Evolutionary conservation across 805 yeast species (phyloP), one percentile per base, ranked within the genome.

Genomic region (Candida ovalis): DNA sequence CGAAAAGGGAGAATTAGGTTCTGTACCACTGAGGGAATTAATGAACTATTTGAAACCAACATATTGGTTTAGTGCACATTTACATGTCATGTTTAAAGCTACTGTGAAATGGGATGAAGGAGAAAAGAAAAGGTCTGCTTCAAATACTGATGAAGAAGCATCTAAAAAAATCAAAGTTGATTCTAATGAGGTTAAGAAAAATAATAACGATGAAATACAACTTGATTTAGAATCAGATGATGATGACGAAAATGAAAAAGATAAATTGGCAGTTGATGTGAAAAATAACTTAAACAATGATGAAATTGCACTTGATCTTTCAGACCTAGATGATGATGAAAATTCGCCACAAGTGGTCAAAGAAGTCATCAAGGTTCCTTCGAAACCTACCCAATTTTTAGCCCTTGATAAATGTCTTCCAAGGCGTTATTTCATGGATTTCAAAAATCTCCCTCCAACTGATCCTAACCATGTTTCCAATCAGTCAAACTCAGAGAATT

Each of bases 341-440:
- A 30, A 21, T 15, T 12, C 24, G 30, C 2, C 45, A 8, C 42
- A 24, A 8, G 35, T 33, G 44, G 35, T 37, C 30, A 80, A 21
- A 13, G 2, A 19, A 12, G 22, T 5, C 22, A n/a, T 25, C 13
- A 13, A 6, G 9, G 13, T 40, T 8, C 85, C 2, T 30, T 38
- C 32, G 3, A 32, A n/a, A 4, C 55, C 61, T 3, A 62, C 68
- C 1, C 58, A 65, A 13, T 92, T 90, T 57, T 64, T 88, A 27
- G 94, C 98, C 0, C 71, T 92, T 24, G 97, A 91, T 62, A 92
- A 92, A 64, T 88, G 96, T 57, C 69, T 86, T 1, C 88, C 89
- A 1, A 67, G 74, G 17, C 70, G 96, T 21, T 59, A 69, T 22
- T 88, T 76, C 59, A 53, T 89, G 9, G 84, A 84, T 49, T 56